phyloP scores from a whole-genome alignment of 2,329 filamentous ascomycete species.

The Fusarium camptoceras region DNA sequence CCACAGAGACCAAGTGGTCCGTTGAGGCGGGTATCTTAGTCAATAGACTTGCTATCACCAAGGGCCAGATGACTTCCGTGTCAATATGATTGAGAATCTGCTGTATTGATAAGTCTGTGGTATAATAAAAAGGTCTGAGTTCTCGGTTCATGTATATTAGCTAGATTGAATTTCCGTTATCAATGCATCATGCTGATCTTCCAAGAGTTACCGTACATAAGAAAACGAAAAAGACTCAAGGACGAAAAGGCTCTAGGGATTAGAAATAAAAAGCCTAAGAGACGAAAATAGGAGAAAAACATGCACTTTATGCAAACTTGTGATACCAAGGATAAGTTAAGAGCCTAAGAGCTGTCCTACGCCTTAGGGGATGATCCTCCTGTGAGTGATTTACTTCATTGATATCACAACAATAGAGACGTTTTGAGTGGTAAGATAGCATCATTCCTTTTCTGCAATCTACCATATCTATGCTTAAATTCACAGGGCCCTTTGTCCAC shows the following conservation, averaged over 20 bases:
- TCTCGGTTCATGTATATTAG: background rate
- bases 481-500: conserved; percentile 45
- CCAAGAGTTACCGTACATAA: background rate
- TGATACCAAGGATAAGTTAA: too few species aligned
- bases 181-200: background rate
- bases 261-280: too few species aligned
- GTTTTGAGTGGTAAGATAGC: conserved; percentile 40
- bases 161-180: background rate
- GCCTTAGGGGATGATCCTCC: background rate
- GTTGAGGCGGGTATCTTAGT: background rate
- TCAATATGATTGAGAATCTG: background rate
- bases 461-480: conserved; percentile 54
- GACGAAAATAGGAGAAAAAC: too few species aligned
- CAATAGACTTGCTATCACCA: background rate
- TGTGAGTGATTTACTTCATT: background rate
- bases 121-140: too few species aligned
- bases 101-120: background rate
- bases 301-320: too few species aligned
- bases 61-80: background rate
- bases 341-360: too few species aligned
- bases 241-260: too few species aligned
- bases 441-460: conserved; percentile 52
- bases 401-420: background rate
- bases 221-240: too few species aligned
- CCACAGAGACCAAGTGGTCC: background rate